phyloP scores from a whole-genome alignment of 495 filamentous ascomycete genomes.

The Corynascus novoguineensis region DNA sequence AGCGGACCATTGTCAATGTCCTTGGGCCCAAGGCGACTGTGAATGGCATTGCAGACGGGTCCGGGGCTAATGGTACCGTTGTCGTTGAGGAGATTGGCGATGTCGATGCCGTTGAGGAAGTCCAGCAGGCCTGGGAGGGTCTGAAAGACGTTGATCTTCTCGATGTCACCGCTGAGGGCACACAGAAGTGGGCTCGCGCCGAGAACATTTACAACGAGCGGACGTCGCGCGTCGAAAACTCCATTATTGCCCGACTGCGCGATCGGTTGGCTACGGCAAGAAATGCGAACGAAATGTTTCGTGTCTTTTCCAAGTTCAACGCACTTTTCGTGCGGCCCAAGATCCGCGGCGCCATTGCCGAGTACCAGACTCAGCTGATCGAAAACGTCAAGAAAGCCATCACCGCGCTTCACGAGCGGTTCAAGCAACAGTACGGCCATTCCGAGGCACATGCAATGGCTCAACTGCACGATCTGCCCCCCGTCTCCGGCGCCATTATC shows the following conservation, averaged over 20 bases:
- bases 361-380: conserved; percentile 95
- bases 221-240: conserved; percentile 94
- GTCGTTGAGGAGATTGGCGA: conserved; percentile 92
- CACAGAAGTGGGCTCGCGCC: conserved; percentile 81
- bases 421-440: conserved; percentile 97
- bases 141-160: conserved; percentile 91
- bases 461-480: conserved; percentile 88
- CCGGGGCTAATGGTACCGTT: conserved; percentile 55
- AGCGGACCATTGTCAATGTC: conserved; percentile 91
- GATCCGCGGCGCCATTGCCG: conserved; percentile 92
- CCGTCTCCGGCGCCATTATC: conserved; percentile 92
- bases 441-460: conserved; percentile 98
- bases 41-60: conserved; percentile 45
- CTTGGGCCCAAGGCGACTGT: conserved; percentile 63
- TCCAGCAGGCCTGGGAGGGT: conserved; percentile 86
- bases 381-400: conserved; percentile 97
- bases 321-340: conserved; percentile 95
- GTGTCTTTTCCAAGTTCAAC: conserved; percentile 99
- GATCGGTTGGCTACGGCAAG: conserved; percentile 93
- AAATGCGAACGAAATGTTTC: conserved; percentile 98
- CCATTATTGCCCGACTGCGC: conserved; percentile 90
- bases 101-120: conserved; percentile 96
- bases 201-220: conserved; percentile 96
- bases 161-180: conserved; percentile 84
- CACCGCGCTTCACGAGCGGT: conserved; percentile 83